Evolutionary conservation across 108 stramenopile genomes (phyloP).

Genomic region (Cyclotella sp.): DNA sequence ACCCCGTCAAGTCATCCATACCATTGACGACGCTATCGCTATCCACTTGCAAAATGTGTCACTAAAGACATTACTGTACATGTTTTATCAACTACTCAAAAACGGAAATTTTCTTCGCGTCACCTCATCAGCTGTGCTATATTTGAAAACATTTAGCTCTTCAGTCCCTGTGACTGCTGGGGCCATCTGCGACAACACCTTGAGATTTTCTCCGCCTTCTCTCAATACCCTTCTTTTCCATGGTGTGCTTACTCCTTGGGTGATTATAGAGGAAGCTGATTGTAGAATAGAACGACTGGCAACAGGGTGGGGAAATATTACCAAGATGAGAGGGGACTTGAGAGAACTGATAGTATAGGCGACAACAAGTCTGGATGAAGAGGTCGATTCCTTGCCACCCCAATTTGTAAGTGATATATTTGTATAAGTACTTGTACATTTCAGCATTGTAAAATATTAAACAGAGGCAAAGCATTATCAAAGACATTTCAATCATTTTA

Average conservation of each 20-base stretch:
- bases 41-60: constrained; percentile 10
- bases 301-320: constrained; percentile 16
- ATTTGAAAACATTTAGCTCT: constrained; percentile 16
- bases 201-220: neutral
- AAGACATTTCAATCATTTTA: too few relatives aligned
- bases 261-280: constrained; percentile 13
- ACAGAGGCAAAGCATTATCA: too few relatives aligned
- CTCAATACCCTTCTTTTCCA: neutral
- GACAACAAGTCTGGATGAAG: neutral
- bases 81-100: neutral
- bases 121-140: constrained; percentile 14
- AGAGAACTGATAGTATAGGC: neutral
- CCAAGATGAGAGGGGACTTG: constrained; percentile 16
- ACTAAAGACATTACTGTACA: neutral
- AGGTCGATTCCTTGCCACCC: neutral
- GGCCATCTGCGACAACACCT: constrained; percentile 11
- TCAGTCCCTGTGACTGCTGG: constrained; percentile 11
- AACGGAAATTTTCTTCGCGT: constrained; percentile 13
- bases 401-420: too few relatives aligned
- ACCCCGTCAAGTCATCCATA: constrained; percentile 13
- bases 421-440: too few relatives aligned
- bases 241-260: constrained; percentile 6
- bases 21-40: constrained; percentile 15
- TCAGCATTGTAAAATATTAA: too few relatives aligned
- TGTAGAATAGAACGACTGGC: constrained; percentile 22